Evolutionary conservation across 1,284 basidiomycete species (phyloP).

Genomic region (Xerocomus minutiporus): DNA sequence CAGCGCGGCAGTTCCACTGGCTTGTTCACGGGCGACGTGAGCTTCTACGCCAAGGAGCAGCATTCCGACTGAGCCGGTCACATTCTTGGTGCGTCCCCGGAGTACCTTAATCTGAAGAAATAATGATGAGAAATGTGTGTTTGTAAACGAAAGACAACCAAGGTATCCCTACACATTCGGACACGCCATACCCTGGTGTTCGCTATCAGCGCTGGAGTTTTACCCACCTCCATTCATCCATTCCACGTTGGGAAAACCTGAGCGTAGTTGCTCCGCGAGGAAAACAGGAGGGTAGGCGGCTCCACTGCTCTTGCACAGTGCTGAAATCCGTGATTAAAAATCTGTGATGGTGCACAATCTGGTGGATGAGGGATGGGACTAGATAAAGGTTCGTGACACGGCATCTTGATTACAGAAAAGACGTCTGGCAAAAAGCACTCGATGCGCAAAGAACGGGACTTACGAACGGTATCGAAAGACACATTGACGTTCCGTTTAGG

Average conservation of each 20-base stretch:
- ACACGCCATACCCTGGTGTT: conserved; percentile 34
- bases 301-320: conserved; percentile 47
- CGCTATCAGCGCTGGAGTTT: too few species aligned
- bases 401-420: too few species aligned
- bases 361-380: conserved; percentile 64
- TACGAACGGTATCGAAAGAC: conserved; percentile 43
- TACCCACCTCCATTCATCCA: too few species aligned
- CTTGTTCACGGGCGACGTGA: conserved; percentile 55
- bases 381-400: conserved; percentile 35
- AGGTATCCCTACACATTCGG: conserved; percentile 54
- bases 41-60: conserved; percentile 61
- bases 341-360: conserved; percentile 55
- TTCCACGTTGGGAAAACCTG: too few species aligned
- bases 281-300: conserved; percentile 51
- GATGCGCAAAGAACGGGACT: conserved; percentile 6
- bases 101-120: conserved; percentile 51
- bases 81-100: conserved; percentile 39
- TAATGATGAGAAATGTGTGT: background rate
- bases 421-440: background rate
- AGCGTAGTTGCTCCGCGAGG: too few species aligned
- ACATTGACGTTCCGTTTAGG: conserved; percentile 56
- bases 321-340: conserved; percentile 51
- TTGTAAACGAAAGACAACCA: background rate
- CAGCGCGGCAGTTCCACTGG: conserved; percentile 65
- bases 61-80: conserved; percentile 52